Conservation (phyloP, 257 asterid species). For the Nyctanthes arbortristis region DNA sequence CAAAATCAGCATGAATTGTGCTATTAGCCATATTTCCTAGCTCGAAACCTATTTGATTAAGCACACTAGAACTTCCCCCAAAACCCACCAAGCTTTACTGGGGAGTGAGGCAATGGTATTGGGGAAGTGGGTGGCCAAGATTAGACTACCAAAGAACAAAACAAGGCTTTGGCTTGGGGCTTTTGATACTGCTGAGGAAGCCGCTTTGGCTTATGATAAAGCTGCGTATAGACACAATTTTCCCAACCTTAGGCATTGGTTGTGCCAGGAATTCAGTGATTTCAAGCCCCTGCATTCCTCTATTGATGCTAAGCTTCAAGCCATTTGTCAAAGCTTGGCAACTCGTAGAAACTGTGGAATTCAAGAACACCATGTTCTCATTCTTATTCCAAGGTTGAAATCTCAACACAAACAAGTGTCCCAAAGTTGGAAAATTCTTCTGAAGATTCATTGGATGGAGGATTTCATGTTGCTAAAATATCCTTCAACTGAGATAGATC, state of each 20-base stretch:
- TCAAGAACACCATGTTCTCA: conserved; percentile 18
- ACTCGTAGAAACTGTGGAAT: conserved; percentile 46
- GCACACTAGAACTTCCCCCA: conserved; percentile 37
- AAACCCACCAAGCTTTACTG: conserved; percentile 74
- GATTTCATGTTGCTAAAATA: conserved; percentile 53
- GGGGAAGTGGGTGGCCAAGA: conserved; percentile 99
- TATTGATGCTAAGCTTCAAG: too few relatives aligned
- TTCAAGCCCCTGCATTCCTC: too few relatives aligned
- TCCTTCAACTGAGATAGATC: conserved; percentile 93
- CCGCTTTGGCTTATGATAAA: too few relatives aligned
- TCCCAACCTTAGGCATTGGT: too few relatives aligned
- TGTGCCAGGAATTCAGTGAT: too few relatives aligned
- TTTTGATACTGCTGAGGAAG: too few relatives aligned
- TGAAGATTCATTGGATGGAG: conserved; percentile 25
- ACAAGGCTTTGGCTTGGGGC: conserved; percentile 93
- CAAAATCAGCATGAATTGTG: conserved; percentile 25
- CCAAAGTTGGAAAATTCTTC: conserved; percentile 20
- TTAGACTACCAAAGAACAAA: conserved; percentile 80
- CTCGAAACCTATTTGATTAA: conserved; percentile 66
- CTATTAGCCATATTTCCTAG: conserved; percentile 34
- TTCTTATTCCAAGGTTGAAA: too few relatives aligned
- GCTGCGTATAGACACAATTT: too few relatives aligned
- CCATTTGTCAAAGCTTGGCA: conserved; percentile 59
- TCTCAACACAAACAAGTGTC: background rate
- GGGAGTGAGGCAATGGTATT: conserved; percentile 85